Evolutionary conservation across 371 early-diverging fungal genomes (phyloP), one percentile per base, ranked within the genome.

Genomic region (Circinella umbellata): DNA sequence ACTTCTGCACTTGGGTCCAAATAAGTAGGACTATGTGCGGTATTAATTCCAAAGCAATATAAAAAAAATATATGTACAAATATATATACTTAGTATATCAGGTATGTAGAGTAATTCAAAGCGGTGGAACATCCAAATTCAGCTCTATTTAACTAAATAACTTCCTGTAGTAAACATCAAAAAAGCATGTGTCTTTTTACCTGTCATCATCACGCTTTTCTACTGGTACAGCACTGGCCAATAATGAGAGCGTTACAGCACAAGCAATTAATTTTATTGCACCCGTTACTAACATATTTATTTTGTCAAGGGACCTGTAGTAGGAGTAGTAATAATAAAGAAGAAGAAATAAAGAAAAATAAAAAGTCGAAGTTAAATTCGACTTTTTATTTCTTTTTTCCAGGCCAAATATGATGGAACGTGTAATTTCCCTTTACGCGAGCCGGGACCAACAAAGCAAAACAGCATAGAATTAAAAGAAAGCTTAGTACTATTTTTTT

Each of bases 1-100:
- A 73, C 64, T 3, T 65, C 54, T 4, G 69, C 73, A 14, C 39
- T 13, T 3, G 73, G 73, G 51, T 68, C 53, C 15, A 68, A 38
- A 66, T 73, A 73, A 8, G 62, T 7, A 27, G 67, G 64, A 7
- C 57, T 57, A 57, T 57, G 27, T 27, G 27, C 27, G 27, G 27
- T 27, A 27, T 1, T 27, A 27, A 27, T 27, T 27, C 27, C 0
- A 27, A 27, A 27, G 27, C 27, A 27, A 27, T 27, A 27, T 27
- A 27, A 27, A 2, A 2, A 27, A 27, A 27, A 1, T 27, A 27
- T 27, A 2, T 27, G 27, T 27, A 27, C 27, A 27, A n/a, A n/a
- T 27, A 27, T 27, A 27, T 27, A 27, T 27, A 27, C 27, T 27
- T 27, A 27, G 27, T 27, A 27, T 27, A 27, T 27, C 27, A 27